Conservation (phyloP, 257 asterid species). For the Anisodus tanguticus region DNA sequence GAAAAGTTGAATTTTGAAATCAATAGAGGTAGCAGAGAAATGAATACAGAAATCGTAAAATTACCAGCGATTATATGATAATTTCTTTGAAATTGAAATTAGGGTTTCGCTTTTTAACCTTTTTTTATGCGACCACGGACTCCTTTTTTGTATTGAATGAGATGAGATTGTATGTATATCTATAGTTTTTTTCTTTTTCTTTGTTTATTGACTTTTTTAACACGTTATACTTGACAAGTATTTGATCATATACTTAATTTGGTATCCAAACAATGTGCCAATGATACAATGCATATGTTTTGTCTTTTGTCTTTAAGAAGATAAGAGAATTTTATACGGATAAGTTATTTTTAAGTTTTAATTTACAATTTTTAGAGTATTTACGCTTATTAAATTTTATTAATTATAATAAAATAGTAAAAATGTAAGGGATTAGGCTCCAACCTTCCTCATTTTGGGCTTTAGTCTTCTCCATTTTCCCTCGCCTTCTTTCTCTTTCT, state of each 20-base stretch:
- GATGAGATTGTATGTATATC: not conserved
- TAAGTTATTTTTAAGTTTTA: too few relatives aligned
- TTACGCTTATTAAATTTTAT: too few relatives aligned
- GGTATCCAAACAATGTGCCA: not conserved
- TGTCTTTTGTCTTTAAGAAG: not conserved
- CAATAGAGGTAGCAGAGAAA: not conserved
- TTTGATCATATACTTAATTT: not conserved
- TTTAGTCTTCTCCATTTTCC: too few relatives aligned
- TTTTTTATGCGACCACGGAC: not conserved
- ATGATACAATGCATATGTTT: not conserved
- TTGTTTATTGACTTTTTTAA: not conserved
- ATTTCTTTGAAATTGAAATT: not conserved
- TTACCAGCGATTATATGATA: constrained; percentile 10
- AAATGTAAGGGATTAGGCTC: too few relatives aligned
- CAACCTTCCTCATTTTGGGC: too few relatives aligned
- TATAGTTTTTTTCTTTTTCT: not conserved
- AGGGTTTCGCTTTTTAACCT: not conserved
- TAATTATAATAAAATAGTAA: too few relatives aligned
- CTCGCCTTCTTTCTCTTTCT: too few relatives aligned
- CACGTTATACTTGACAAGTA: not conserved
- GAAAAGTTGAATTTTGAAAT: not conserved
- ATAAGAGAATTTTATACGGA: not conserved
- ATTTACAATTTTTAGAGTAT: too few relatives aligned
- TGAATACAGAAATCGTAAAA: not conserved
- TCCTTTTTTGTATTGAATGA: not conserved